A percentile compares a stretch with the other conserved stretches of the same genome.
These are phyloP conservation scores for Codiaeum variegatum DNA, from an alignment of 441 rosid species.

Conservation along the genomic window DNA sequence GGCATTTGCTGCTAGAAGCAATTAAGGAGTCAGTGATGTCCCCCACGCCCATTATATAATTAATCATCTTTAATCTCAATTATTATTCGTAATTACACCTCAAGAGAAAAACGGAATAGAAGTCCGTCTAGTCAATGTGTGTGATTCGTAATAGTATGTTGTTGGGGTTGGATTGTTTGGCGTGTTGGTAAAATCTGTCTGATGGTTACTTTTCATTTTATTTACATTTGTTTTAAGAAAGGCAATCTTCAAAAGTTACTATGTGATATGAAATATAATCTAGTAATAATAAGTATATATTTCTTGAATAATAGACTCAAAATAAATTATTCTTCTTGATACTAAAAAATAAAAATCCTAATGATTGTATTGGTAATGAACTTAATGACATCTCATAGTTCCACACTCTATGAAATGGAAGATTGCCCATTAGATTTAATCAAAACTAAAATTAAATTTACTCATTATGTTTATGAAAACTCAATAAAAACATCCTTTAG, in stretches of 20 bases:
- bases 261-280: too few species aligned
- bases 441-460: too few species aligned
- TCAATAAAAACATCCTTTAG: too few species aligned
- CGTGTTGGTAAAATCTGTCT: neutral
- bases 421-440: too few species aligned
- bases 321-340: too few species aligned
- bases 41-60: constrained; percentile 24
- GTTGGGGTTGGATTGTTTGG: constrained; percentile 5
- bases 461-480: too few species aligned
- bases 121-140: neutral
- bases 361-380: too few species aligned
- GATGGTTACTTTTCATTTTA: neutral
- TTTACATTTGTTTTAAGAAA: neutral
- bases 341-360: too few species aligned
- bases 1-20: constrained; percentile 29
- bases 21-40: constrained; percentile 25
- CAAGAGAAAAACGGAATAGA: neutral
- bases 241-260: neutral
- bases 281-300: too few species aligned
- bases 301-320: too few species aligned
- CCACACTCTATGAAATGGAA: too few species aligned
- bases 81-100: neutral
- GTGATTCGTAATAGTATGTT: neutral
- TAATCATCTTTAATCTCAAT: neutral
- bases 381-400: too few species aligned